Conservation (phyloP, 306 rosid species). For the Vachellia collinsii region DNA sequence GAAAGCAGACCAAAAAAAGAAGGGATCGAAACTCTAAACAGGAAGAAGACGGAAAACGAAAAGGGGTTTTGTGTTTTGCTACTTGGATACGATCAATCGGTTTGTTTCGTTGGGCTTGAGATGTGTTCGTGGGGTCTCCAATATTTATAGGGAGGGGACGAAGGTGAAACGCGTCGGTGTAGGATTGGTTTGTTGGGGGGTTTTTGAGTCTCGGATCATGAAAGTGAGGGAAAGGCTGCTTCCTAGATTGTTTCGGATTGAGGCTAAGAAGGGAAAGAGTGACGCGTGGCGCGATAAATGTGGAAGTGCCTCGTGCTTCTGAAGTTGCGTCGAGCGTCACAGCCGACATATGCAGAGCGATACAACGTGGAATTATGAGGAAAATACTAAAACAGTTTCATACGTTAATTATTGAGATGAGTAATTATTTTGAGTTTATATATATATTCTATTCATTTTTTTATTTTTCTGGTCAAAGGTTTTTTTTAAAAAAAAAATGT, state of each 20-base stretch:
- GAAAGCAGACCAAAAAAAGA: background rate
- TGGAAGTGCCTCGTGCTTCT: constrained; percentile 40
- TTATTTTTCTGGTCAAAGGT: background rate
- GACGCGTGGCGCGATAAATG: constrained; percentile 48
- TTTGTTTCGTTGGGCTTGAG: background rate
- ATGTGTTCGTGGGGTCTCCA: background rate
- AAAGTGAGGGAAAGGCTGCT: constrained; percentile 27
- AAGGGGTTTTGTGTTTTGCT: constrained; percentile 34
- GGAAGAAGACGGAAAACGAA: background rate
- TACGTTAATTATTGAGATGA: background rate
- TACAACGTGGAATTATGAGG: constrained; percentile 43
- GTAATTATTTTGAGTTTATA: constrained; percentile 25
- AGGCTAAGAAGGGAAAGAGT: background rate
- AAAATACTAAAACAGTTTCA: background rate
- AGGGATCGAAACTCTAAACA: background rate
- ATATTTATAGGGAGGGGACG: constrained; percentile 25
- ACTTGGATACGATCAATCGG: background rate
- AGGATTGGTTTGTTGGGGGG: too few relatives aligned
- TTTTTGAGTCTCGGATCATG: background rate
- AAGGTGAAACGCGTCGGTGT: constrained; percentile 53
- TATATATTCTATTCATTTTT: background rate
- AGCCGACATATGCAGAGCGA: constrained; percentile 47
- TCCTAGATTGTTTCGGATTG: constrained; percentile 12
- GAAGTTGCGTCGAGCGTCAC: constrained; percentile 41
- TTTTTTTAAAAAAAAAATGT: background rate